A percentile compares a stretch with the other conserved stretches of the same genome.
Conservation (phyloP, 768 basidiomycete species). For the Agrocybe chaxingu region DNA sequence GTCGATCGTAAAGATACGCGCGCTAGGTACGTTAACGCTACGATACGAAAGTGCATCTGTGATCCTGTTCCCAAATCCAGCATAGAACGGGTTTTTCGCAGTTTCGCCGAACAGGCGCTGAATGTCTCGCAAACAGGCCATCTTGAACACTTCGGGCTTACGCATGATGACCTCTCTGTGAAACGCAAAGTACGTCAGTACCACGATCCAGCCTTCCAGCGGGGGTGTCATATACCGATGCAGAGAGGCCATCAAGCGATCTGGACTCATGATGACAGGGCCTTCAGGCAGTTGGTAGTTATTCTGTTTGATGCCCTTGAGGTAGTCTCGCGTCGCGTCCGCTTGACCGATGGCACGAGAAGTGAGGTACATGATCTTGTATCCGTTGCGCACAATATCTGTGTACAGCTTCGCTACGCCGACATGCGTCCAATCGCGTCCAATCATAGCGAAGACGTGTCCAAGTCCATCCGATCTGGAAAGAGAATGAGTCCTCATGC, state of each 20-base stretch:
- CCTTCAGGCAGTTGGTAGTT: constrained; percentile 96
- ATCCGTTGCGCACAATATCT: constrained; percentile 92
- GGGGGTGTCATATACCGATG: constrained; percentile 63
- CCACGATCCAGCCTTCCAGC: not conserved
- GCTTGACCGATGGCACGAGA: constrained; percentile 98
- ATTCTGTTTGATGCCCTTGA: constrained; percentile 93
- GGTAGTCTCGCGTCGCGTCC: constrained; percentile 92
- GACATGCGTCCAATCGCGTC: constrained; percentile 96
- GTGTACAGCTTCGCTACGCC: constrained; percentile 98
- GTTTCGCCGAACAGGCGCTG: constrained; percentile 82
- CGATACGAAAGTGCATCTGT: constrained; percentile 98
- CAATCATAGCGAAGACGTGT: constrained; percentile 96
- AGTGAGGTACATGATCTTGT: constrained; percentile 97
- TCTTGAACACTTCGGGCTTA: constrained; percentile 99
- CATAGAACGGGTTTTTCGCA: constrained; percentile 81
- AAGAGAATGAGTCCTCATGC: not conserved
- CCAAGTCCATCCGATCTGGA: constrained; percentile 90
- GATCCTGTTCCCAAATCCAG: constrained; percentile 97
- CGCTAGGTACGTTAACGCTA: constrained; percentile 90
- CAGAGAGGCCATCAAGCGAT: constrained; percentile 88
- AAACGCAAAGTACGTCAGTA: not conserved
- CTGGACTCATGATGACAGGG: constrained; percentile 98
- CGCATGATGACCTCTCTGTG: constrained; percentile 95
- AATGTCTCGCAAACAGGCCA: constrained; percentile 97
- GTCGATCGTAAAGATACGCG: constrained; percentile 96